Percentiles rank a stretch among this genome's conserved stretches.
phyloP scores from a whole-genome alignment of 164 flowering plant genomes.

The Hamamelis virginiana region DNA sequence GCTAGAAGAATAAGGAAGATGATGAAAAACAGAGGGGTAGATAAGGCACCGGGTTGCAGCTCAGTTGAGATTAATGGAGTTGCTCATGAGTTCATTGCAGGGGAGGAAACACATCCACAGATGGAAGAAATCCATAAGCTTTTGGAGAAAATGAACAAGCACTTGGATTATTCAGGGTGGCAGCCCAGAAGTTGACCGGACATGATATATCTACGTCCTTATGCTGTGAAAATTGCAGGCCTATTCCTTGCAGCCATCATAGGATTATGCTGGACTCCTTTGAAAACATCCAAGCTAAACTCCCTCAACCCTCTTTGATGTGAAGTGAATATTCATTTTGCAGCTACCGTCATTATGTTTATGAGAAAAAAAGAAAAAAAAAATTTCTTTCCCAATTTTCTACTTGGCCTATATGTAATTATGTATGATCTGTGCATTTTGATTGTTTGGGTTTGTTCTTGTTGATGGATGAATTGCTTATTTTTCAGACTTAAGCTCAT shows the following conservation, averaged over 20 bases:
- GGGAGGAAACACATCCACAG: constrained; percentile 51
- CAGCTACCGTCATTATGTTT: too few relatives aligned
- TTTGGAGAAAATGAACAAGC: constrained; percentile 36
- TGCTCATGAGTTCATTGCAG: constrained; percentile 69
- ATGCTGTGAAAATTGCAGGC: not conserved
- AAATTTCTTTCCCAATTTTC: too few relatives aligned
- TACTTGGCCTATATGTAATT: too few relatives aligned
- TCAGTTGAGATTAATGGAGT: constrained; percentile 51
- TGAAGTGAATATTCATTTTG: too few relatives aligned
- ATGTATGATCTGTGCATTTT: too few relatives aligned
- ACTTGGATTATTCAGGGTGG: constrained; percentile 19
- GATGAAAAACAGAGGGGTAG: constrained; percentile 50
- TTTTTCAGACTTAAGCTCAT: too few relatives aligned
- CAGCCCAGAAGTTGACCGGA: not conserved
- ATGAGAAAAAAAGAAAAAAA: too few relatives aligned
- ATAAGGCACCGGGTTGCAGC: constrained; percentile 70
- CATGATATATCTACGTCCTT: not conserved
- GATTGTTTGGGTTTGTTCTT: too few relatives aligned
- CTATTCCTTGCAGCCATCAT: not conserved
- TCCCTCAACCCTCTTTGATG: too few relatives aligned
- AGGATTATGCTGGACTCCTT: too few relatives aligned
- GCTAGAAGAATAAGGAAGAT: constrained; percentile 38
- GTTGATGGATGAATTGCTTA: too few relatives aligned
- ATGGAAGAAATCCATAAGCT: constrained; percentile 33
- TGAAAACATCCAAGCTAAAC: too few relatives aligned